These are phyloP conservation scores for Cutaneotrichosporon sp. DNA, from an alignment of 1,284 basidiomycete species.

Conservation along the genomic window DNA sequence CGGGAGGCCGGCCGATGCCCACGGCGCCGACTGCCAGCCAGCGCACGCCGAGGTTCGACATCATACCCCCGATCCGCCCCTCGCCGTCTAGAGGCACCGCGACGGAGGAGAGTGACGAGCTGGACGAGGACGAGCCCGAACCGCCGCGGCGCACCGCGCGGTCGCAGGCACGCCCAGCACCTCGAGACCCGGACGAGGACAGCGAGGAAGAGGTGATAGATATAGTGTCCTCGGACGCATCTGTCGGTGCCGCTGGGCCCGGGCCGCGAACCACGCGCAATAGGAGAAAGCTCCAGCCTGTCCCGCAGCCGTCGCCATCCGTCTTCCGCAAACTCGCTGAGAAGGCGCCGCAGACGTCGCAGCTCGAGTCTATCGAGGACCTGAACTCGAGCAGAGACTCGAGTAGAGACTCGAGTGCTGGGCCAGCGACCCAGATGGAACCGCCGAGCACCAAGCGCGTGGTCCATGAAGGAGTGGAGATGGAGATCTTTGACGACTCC, in stretches of 20 bases:
- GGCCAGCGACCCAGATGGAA: neutral
- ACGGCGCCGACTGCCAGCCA: neutral
- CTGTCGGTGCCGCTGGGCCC: constrained; percentile 15
- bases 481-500: constrained; percentile 3
- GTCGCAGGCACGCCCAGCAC: too few relatives aligned
- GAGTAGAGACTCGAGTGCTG: constrained; percentile 7
- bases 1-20: neutral
- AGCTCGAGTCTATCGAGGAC: constrained; percentile 13
- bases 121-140: neutral
- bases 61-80: neutral
- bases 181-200: neutral
- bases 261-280: constrained; percentile 16
- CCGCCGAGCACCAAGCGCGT: neutral
- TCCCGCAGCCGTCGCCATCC: constrained; percentile 22
- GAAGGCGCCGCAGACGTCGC: neutral
- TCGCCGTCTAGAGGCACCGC: too few relatives aligned
- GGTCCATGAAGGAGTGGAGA: constrained; percentile 26
- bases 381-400: too few relatives aligned
- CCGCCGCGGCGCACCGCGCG: too few relatives aligned
- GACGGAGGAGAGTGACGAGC: constrained; percentile 1
- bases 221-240: neutral
- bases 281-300: constrained; percentile 13
- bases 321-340: constrained; percentile 15
- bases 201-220: constrained; percentile 2
- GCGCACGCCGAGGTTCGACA: neutral